These are phyloP conservation scores for Tephrocybe sp. DNA, from an alignment of 768 basidiomycete genomes.

Conservation along the genomic window DNA sequence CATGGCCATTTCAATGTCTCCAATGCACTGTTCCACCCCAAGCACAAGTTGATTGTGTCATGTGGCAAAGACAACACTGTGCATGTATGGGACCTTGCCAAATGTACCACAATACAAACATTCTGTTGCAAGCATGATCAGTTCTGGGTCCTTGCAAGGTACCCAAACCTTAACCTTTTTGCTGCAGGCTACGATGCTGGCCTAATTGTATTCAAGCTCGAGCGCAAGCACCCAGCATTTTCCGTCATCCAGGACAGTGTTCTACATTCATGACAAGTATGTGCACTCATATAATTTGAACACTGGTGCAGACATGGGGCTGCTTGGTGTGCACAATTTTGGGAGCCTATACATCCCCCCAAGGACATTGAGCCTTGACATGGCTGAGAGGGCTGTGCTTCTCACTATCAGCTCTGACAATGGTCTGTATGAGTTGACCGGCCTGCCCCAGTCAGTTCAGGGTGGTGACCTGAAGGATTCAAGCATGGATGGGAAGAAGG, in stretches of 20 bases:
- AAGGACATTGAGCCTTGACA: conserved; percentile 93
- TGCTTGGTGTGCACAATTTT: conserved; percentile 92
- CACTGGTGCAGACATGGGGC: conserved; percentile 87
- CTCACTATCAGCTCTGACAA: conserved; percentile 91
- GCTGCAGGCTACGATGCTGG: conserved; percentile 99
- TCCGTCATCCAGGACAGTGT: conserved; percentile 89
- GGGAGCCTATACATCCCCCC: conserved; percentile 95
- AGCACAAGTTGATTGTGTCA: conserved; percentile 95
- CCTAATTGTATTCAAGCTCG: conserved; percentile 98
- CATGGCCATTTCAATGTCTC: conserved; percentile 98
- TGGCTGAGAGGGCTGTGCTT: conserved; percentile 91
- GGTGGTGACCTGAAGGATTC: conserved; percentile 86
- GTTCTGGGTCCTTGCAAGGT: conserved; percentile 96
- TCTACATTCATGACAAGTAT: conserved; percentile 98
- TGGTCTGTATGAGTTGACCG: conserved; percentile 88
- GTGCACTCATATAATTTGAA: conserved; percentile 94
- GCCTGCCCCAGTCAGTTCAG: conserved; percentile 69
- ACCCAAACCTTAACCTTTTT: conserved; percentile 96
- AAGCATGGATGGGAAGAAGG: conserved; percentile 88
- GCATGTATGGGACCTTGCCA: conserved; percentile 97
- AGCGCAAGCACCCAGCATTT: conserved; percentile 96
- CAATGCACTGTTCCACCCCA: conserved; percentile 92
- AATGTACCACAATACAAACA: conserved; percentile 94
- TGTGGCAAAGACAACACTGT: conserved; percentile 99
- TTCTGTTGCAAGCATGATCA: conserved; percentile 96